Conservation (phyloP, 139 green algal species). For the Closterium sp. region DNA sequence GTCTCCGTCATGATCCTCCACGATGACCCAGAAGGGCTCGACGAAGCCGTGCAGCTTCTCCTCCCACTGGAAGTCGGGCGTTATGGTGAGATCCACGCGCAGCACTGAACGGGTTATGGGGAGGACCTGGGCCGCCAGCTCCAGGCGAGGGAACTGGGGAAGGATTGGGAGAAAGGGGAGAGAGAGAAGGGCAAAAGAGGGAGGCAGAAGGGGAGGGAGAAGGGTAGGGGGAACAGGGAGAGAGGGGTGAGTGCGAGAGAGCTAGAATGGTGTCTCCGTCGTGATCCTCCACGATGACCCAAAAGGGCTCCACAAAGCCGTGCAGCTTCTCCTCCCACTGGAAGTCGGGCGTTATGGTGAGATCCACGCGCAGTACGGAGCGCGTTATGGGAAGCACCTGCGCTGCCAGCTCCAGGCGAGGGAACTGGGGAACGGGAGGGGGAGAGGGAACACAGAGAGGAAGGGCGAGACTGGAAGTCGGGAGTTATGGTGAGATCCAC, state of each 20-base stretch:
- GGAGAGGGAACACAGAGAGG: background rate
- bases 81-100: constrained; percentile 94
- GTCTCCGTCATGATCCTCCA: constrained; percentile 91
- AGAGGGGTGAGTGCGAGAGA: no score
- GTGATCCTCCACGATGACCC: constrained; percentile 70
- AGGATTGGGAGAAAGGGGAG: constrained; percentile 69
- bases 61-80: constrained; percentile 98
- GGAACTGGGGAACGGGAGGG: constrained; percentile 47
- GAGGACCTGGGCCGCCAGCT: constrained; percentile 91
- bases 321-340: constrained; percentile 90
- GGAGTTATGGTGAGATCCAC: constrained; percentile 96
- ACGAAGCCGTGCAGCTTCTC: no score
- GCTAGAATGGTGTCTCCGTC: no score
- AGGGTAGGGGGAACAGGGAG: no score
- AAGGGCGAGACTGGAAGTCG: constrained; percentile 89
- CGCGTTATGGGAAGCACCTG: constrained; percentile 96
- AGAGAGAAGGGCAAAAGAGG: constrained; percentile 90
- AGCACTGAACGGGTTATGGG: constrained; percentile 91
- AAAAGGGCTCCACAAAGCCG: constrained; percentile 90
- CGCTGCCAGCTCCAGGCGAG: constrained; percentile 88
- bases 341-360: constrained; percentile 97
- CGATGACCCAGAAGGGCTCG: constrained; percentile 94
- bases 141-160: constrained; percentile 69
- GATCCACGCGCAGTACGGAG: constrained; percentile 86
- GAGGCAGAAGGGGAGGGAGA: constrained; percentile 74